These are phyloP conservation scores for Exophiala alcalophila DNA, from an alignment of 2,329 filamentous ascomycete species.

Conservation along the genomic window DNA sequence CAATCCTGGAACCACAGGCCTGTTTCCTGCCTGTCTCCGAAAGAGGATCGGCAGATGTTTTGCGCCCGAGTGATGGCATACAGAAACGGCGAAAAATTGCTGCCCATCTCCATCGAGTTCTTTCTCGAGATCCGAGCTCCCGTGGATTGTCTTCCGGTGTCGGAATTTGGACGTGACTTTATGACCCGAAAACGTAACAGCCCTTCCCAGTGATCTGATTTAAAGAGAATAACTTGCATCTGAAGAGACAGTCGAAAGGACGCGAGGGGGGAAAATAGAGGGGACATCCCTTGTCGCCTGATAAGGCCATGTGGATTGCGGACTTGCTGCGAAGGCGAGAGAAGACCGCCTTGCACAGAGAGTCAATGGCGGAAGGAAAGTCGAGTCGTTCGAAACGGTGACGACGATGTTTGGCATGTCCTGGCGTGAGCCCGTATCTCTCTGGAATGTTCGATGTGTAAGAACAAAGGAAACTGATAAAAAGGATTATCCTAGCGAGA, in stretches of 20 bases:
- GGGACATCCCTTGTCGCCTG: conserved; percentile 4
- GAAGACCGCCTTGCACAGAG: neutral
- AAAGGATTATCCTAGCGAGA: conserved; percentile 24
- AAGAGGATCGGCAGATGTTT: too few species aligned
- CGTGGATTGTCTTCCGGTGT: conserved; percentile 6
- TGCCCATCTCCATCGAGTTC: too few species aligned
- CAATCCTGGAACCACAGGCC: too few species aligned
- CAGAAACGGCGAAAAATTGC: too few species aligned
- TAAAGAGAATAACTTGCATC: conserved; percentile 11
- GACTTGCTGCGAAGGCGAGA: too few species aligned
- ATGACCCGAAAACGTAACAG: conserved; percentile 6
- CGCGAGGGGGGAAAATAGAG: conserved; percentile 2
- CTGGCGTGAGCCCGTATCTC: conserved; percentile 30
- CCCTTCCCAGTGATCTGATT: neutral
- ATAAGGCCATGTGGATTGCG: too few species aligned
- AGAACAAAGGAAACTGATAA: conserved; percentile 23
- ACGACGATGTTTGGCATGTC: conserved; percentile 20
- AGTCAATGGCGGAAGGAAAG: conserved; percentile 6
- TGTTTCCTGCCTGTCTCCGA: too few species aligned
- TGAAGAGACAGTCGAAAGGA: conserved; percentile 19
- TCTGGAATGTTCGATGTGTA: conserved; percentile 23
- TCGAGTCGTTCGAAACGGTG: conserved; percentile 12
- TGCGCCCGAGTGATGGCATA: too few species aligned
- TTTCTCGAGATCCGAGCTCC: too few species aligned
- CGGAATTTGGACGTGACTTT: conserved; percentile 7